These are phyloP conservation scores for Plasmodium vivax DNA, from an alignment of 169 alveolate genomes.

Conservation along the genomic window DNA sequence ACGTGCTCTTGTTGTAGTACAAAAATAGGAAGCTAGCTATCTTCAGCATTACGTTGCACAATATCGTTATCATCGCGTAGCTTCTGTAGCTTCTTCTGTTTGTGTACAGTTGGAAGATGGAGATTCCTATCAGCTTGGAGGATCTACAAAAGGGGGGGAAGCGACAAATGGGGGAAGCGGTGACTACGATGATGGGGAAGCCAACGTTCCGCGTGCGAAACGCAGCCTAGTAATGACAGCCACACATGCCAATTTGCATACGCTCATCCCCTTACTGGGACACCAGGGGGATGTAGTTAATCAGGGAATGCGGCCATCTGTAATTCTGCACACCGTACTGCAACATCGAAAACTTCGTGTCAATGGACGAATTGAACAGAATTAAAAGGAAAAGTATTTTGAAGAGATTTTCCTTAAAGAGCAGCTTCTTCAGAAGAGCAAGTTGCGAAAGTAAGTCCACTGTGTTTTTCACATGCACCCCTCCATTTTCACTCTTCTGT, in stretches of 20 bases:
- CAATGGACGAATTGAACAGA: slow-evolving; percentile 66
- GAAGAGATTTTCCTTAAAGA: slow-evolving; percentile 50
- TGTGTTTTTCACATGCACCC: slow-evolving; percentile 20
- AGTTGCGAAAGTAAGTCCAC: slow-evolving; percentile 32
- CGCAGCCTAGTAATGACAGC: neutral
- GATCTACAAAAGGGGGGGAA: slow-evolving; percentile 10
- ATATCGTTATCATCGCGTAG: slow-evolving; percentile 48
- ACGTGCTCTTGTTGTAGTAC: slow-evolving; percentile 46
- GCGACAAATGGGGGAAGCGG: too few species aligned
- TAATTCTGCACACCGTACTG: slow-evolving; percentile 63
- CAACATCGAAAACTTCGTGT: slow-evolving; percentile 33
- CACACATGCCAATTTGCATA: neutral
- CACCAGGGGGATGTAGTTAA: slow-evolving; percentile 47
- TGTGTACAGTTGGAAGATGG: slow-evolving; percentile 55
- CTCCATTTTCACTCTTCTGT: slow-evolving; percentile 34
- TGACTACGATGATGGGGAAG: neutral
- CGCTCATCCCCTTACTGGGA: slow-evolving; percentile 39
- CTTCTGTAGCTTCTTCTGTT: slow-evolving; percentile 25
- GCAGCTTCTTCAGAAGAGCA: slow-evolving; percentile 19
- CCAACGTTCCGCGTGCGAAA: neutral
- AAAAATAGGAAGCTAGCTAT: slow-evolving; percentile 27
- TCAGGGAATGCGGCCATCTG: slow-evolving; percentile 60
- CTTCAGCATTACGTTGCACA: slow-evolving; percentile 29
- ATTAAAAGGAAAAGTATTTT: slow-evolving; percentile 42
- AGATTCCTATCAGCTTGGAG: slow-evolving; percentile 52